Evolutionary conservation across 202 grass and related monocot genomes (phyloP).

Genomic region (Digitaria exilis): DNA sequence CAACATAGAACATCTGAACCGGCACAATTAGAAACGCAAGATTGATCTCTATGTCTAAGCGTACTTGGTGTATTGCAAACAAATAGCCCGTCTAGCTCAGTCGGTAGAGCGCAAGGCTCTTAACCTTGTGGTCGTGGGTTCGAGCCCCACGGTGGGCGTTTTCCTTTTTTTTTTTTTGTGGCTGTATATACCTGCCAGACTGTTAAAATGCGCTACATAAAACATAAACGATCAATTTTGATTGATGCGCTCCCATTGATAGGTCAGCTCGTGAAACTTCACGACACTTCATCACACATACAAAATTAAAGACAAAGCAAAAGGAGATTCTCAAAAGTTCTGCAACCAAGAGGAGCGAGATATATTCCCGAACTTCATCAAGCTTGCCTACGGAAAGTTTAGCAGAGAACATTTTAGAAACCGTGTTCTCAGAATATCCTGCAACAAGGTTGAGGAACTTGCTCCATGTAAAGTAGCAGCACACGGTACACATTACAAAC

Average conservation of each 20-base stretch:
- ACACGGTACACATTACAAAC: too few species aligned
- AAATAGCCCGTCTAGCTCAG: slow-evolving; percentile 84
- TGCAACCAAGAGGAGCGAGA: not conserved
- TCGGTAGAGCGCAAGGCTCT: slow-evolving; percentile 81
- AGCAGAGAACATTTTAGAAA: not conserved
- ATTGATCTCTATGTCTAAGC: too few species aligned
- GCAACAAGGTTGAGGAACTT: not conserved
- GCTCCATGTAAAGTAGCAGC: slow-evolving; percentile 11
- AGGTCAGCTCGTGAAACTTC: not conserved
- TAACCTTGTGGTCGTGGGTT: slow-evolving; percentile 90
- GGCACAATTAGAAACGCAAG: not conserved
- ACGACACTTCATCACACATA: not conserved
- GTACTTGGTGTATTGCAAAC: too few species aligned
- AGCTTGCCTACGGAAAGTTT: not conserved
- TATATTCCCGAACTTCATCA: not conserved
- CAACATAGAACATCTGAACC: not conserved
- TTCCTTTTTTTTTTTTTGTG: too few species aligned
- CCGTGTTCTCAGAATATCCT: not conserved
- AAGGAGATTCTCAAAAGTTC: not conserved
- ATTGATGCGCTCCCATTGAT: too few species aligned
- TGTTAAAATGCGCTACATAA: too few species aligned
- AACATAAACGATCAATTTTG: too few species aligned
- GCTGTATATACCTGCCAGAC: too few species aligned
- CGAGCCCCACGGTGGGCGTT: slow-evolving; percentile 74
- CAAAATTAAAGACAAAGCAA: not conserved